phyloP scores from a whole-genome alignment of 139 green algal genomes.

The Asterochloris erici region DNA sequence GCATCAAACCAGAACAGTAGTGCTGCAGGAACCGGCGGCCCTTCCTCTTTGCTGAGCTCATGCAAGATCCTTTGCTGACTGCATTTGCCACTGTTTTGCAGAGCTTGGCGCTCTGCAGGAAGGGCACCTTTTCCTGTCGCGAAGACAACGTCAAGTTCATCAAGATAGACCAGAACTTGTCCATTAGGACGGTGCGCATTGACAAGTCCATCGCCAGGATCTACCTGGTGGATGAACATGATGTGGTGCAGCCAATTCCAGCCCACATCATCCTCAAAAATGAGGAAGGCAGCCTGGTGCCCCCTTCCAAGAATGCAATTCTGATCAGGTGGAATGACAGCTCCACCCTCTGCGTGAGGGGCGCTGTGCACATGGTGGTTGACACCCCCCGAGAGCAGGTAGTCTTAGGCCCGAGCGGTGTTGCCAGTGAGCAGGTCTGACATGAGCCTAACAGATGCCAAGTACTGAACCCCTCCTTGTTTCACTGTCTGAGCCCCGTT shows the following conservation, averaged over 20 bases:
- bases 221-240: not conserved
- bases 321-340: constrained; percentile 2
- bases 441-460: too few species aligned
- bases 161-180: not conserved
- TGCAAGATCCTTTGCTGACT: too few species aligned
- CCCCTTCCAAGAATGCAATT: not conserved
- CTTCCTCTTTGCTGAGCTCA: too few species aligned
- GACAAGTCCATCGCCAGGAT: not conserved
- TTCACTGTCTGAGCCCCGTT: too few species aligned
- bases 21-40: too few species aligned
- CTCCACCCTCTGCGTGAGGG: not conserved
- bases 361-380: not conserved
- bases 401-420: not conserved
- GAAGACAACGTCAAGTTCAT: not conserved
- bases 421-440: too few species aligned
- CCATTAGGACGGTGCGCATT: not conserved
- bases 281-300: not conserved
- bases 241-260: not conserved
- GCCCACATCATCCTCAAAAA: not conserved
- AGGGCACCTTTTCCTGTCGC: not conserved
- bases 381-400: not conserved
- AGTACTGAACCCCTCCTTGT: too few species aligned
- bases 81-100: too few species aligned
- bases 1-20: too few species aligned
- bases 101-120: not conserved